Evolutionary conservation across 208 protist genomes (phyloP).

Genomic region (Wallacemonas sp.): DNA sequence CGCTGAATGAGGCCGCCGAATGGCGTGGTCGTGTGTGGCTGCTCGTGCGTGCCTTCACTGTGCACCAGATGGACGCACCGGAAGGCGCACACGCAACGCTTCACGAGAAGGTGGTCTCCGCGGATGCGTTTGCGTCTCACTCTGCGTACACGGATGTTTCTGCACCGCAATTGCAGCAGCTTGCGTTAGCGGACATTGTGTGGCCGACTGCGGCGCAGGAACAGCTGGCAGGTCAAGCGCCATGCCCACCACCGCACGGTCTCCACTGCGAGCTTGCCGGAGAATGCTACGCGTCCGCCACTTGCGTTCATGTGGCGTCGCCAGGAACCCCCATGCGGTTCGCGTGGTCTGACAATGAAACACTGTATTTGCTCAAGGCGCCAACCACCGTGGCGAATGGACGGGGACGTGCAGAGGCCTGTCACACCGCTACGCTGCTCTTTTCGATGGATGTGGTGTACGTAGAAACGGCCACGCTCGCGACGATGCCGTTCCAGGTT

Average conservation of each 20-base stretch:
- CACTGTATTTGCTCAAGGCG: slow-evolving; percentile 22
- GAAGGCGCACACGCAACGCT: not conserved
- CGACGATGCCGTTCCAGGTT: slow-evolving; percentile 35
- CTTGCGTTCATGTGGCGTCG: slow-evolving; percentile 15
- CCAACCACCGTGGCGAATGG: too few species aligned
- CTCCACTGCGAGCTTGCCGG: slow-evolving; percentile 49
- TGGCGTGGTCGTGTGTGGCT: not conserved
- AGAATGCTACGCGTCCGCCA: slow-evolving; percentile 22
- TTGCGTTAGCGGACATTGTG: not conserved
- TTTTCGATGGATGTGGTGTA: slow-evolving; percentile 48
- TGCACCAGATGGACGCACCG: not conserved
- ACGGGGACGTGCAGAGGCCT: not conserved
- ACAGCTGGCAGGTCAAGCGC: not conserved
- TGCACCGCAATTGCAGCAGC: not conserved
- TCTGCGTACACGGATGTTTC: not conserved
- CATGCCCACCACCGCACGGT: not conserved
- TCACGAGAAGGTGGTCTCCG: not conserved
- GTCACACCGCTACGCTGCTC: too few species aligned
- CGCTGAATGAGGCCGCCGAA: too few species aligned
- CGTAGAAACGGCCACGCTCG: slow-evolving; percentile 20
- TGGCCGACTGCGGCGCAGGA: not conserved
- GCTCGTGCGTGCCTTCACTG: slow-evolving; percentile 1
- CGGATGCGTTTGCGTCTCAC: not conserved
- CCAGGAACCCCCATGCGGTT: slow-evolving; percentile 46
- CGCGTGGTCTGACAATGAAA: slow-evolving; percentile 19